Percentiles rank a stretch among this genome's conserved stretches.
These are phyloP conservation scores for Pisolithus sp. DNA, from an alignment of 768 basidiomycete genomes.

Conservation along the genomic window DNA sequence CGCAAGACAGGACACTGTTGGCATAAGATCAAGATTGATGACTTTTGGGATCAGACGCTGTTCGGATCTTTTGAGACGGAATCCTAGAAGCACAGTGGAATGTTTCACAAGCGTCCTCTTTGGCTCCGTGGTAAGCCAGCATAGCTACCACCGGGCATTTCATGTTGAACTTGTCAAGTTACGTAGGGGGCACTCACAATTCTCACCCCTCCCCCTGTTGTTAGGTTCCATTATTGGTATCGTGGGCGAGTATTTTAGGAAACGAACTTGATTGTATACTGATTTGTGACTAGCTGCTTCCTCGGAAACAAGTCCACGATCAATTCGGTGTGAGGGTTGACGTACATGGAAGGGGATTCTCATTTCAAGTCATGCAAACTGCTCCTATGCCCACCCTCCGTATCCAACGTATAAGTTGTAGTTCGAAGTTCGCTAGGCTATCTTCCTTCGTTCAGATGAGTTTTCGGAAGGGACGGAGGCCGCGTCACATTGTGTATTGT, in stretches of 20 bases:
- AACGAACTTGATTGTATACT: too few relatives aligned
- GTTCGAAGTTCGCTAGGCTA: too few relatives aligned
- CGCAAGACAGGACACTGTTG: too few relatives aligned
- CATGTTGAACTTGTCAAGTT: slow-evolving; percentile 2
- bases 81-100: slow-evolving; percentile 42
- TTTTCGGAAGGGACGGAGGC: too few relatives aligned
- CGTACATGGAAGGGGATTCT: slow-evolving; percentile 16
- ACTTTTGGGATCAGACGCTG: too few relatives aligned
- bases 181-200: slow-evolving; percentile 61
- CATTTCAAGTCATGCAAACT: slow-evolving; percentile 41
- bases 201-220: slow-evolving; percentile 81
- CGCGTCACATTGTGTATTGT: too few relatives aligned
- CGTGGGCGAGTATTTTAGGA: too few relatives aligned
- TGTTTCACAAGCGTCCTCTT: slow-evolving; percentile 59
- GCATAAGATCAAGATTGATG: too few relatives aligned
- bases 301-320: slow-evolving; percentile 89
- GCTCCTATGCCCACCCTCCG: too few relatives aligned
- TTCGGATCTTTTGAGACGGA: too few relatives aligned
- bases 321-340: slow-evolving; percentile 41
- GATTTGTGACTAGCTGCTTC: slow-evolving; percentile 15
- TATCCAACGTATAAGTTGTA: too few relatives aligned
- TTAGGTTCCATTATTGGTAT: slow-evolving; percentile 82
- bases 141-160: background rate
- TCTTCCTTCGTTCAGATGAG: too few relatives aligned
- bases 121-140: slow-evolving; percentile 63